Percentiles rank a stretch among this genome's conserved stretches.
Conservation (phyloP, 2,329 filamentous ascomycete species). For the Scortechinia acanthostroma region DNA sequence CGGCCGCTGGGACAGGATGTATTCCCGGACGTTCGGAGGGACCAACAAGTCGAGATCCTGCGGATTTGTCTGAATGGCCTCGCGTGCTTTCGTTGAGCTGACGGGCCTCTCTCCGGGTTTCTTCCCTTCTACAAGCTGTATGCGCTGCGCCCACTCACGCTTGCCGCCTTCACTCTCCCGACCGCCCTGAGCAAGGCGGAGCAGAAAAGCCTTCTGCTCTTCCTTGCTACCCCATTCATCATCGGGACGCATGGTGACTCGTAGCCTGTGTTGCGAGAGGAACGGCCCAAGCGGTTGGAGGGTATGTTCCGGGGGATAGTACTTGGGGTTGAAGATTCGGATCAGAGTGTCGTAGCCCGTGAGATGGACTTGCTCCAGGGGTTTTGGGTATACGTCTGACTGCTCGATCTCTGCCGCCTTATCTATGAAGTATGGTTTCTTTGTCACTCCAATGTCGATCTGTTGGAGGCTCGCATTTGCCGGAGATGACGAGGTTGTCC, state of each 20-base stretch:
- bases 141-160: constrained; percentile 46
- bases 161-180: constrained; percentile 44
- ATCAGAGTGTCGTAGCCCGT: constrained; percentile 37
- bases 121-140: constrained; percentile 48
- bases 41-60: background rate
- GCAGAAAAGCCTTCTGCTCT: constrained; percentile 46
- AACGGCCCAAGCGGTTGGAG: constrained; percentile 41
- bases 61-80: background rate
- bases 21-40: background rate
- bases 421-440: constrained; percentile 35
- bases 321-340: constrained; percentile 35
- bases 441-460: constrained; percentile 36
- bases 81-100: background rate
- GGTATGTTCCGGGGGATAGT: constrained; percentile 33
- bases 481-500: constrained; percentile 6
- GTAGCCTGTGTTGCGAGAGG: constrained; percentile 51
- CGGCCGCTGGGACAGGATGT: background rate
- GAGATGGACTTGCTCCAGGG: constrained; percentile 33
- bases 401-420: constrained; percentile 31
- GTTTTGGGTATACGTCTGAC: constrained; percentile 17
- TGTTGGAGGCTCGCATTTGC: constrained; percentile 11
- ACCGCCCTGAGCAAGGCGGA: constrained; percentile 33
- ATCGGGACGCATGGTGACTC: constrained; percentile 56
- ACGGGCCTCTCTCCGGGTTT: background rate
- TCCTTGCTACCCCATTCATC: constrained; percentile 49